Conservation (phyloP, 257 asterid species). For the Solanum lycopersicoides region DNA sequence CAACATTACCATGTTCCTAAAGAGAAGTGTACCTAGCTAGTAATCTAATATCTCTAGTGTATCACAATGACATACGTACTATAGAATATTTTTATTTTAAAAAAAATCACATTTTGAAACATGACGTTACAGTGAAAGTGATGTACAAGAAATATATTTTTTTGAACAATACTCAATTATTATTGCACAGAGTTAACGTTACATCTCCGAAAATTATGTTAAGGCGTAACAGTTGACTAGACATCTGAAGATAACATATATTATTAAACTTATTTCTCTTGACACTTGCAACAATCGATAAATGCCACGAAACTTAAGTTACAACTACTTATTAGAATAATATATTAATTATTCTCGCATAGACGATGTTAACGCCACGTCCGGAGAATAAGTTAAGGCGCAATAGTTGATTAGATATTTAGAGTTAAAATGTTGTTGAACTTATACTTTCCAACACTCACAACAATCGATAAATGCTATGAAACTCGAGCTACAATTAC, state of each 20-base stretch:
- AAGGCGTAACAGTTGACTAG: not conserved
- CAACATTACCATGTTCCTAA: not conserved
- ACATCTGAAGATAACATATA: not conserved
- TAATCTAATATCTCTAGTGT: not conserved
- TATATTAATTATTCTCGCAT: too few species aligned
- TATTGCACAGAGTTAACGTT: not conserved
- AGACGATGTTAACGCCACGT: not conserved
- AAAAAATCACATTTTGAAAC: not conserved
- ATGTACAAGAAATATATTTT: too few species aligned
- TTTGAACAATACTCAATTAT: not conserved
- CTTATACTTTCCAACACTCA: fast-evolving
- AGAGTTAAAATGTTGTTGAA: not conserved
- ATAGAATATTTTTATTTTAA: not conserved
- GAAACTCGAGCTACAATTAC: not conserved
- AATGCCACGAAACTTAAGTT: not conserved
- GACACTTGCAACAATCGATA: not conserved
- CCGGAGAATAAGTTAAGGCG: too few species aligned
- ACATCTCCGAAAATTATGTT: fast-evolving
- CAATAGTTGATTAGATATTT: too few species aligned
- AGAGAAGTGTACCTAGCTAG: not conserved
- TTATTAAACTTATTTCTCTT: not conserved
- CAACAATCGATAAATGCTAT: not conserved
- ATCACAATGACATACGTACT: not conserved
- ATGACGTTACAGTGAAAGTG: not conserved
- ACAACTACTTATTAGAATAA: not conserved